Evolutionary conservation across 805 yeast genomes (phyloP).

Genomic region (Yarrowia sp.): DNA sequence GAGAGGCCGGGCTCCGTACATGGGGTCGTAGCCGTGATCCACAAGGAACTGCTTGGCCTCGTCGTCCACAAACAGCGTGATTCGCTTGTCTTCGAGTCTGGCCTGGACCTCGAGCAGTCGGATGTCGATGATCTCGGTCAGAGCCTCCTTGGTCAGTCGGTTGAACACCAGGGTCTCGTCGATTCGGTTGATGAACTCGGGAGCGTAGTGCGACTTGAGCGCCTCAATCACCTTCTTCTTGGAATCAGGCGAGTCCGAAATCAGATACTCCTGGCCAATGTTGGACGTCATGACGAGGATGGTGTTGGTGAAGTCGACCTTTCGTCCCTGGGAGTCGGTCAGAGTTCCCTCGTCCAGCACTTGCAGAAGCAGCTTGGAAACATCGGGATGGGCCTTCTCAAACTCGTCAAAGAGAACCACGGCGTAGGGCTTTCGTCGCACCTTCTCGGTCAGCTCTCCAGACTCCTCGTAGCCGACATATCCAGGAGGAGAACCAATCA

Average conservation of each 20-base stretch:
- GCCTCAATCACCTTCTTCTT: constrained; percentile 68
- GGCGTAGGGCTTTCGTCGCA: constrained; percentile 91
- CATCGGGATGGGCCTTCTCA: constrained; percentile 96
- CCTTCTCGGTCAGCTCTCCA: constrained; percentile 96
- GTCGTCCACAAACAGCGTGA: constrained; percentile 60
- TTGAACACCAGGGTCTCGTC: constrained; percentile 95
- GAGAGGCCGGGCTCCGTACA: constrained; percentile 95
- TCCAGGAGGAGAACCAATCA: constrained; percentile 98
- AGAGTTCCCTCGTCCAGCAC: constrained; percentile 94
- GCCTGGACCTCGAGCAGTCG: constrained; percentile 82
- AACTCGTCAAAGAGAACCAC: constrained; percentile 94
- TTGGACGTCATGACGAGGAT: constrained; percentile 96
- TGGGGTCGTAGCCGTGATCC: constrained; percentile 85
- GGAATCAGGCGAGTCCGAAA: constrained; percentile 65
- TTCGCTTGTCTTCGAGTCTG: constrained; percentile 79
- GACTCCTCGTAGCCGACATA: constrained; percentile 93
- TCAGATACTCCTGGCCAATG: constrained; percentile 89
- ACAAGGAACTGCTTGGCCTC: constrained; percentile 81
- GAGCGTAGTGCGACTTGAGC: constrained; percentile 80
- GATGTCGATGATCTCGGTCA: constrained; percentile 82
- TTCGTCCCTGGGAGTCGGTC: constrained; percentile 94
- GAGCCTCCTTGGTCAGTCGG: constrained; percentile 77
- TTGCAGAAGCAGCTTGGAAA: constrained; percentile 87
- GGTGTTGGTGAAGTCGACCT: constrained; percentile 92
- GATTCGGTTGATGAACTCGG: constrained; percentile 92